phyloP scores from a whole-genome alignment of 2,329 filamentous ascomycete species.

The Colletotrichum karsti region DNA sequence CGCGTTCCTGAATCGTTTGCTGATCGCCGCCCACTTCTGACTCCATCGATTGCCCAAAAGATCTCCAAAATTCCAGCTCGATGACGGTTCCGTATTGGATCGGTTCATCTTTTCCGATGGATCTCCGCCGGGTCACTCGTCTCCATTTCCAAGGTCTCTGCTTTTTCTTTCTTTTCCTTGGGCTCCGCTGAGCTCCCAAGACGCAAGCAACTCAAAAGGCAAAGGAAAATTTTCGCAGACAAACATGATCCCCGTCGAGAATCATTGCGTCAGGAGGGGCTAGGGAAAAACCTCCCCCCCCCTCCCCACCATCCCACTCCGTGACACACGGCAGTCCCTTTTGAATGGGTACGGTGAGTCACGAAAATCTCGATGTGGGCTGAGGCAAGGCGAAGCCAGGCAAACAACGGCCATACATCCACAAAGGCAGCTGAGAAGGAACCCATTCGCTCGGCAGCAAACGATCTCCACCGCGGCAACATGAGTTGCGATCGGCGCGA shows the following conservation, averaged over 20 bases:
- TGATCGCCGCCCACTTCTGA: too few relatives aligned
- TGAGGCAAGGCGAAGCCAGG: too few relatives aligned
- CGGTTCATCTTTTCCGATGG: neutral
- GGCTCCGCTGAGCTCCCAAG: neutral
- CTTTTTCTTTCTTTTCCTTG: neutral
- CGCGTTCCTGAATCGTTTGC: neutral
- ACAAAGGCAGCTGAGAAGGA: too few relatives aligned
- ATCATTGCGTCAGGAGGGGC: constrained; percentile 9
- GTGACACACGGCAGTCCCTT: neutral
- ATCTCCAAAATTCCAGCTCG: too few relatives aligned
- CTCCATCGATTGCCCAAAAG: too few relatives aligned
- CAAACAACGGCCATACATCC: neutral
- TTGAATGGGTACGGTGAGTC: constrained; percentile 12
- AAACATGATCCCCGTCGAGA: neutral
- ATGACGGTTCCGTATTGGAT: neutral
- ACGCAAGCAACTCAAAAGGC: neutral
- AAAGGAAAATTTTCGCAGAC: neutral
- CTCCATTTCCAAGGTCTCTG: neutral
- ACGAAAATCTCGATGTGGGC: neutral
- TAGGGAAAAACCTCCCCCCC: neutral
- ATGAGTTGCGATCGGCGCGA: neutral
- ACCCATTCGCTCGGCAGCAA: neutral
- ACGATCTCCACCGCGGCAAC: neutral
- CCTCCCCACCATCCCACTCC: neutral
- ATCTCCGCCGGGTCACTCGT: neutral